Conservation (phyloP, 129 eudicot genomes). For the Lactuca saligna region DNA sequence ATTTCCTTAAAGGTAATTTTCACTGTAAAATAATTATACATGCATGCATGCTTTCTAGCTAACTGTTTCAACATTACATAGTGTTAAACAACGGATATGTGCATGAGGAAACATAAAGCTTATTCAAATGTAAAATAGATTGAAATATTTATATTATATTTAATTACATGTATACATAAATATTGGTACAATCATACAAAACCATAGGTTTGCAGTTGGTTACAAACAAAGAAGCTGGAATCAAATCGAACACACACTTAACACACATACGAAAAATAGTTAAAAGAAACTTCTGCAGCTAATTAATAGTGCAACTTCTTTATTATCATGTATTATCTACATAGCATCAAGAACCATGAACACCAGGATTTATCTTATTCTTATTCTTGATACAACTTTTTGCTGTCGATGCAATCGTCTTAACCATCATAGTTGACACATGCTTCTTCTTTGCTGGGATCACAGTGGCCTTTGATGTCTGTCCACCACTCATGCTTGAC, state of each 20-base stretch:
- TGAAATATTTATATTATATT: no score
- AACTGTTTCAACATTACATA: no score
- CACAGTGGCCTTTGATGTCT: background rate
- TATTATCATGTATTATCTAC: background rate
- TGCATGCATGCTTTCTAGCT: no score
- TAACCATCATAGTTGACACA: slow-evolving; percentile 15
- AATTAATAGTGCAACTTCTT: no score
- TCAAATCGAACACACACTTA: background rate
- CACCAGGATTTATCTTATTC: slow-evolving; percentile 14
- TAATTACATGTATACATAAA: no score
- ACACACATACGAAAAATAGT: no score
- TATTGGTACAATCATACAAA: no score
- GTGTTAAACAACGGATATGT: no score
- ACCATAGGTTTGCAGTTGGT: background rate
- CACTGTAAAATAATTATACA: no score
- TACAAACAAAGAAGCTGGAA: background rate
- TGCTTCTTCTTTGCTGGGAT: slow-evolving; percentile 9
- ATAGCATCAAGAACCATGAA: background rate
- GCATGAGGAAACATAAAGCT: no score
- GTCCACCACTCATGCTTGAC: background rate
- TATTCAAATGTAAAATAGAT: no score
- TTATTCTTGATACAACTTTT: slow-evolving; percentile 6
- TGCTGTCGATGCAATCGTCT: background rate
- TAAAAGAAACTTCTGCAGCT: background rate
- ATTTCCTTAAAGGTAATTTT: no score